Conservation (phyloP, 2,329 filamentous ascomycete genomes). For the Penicillium sp. region DNA sequence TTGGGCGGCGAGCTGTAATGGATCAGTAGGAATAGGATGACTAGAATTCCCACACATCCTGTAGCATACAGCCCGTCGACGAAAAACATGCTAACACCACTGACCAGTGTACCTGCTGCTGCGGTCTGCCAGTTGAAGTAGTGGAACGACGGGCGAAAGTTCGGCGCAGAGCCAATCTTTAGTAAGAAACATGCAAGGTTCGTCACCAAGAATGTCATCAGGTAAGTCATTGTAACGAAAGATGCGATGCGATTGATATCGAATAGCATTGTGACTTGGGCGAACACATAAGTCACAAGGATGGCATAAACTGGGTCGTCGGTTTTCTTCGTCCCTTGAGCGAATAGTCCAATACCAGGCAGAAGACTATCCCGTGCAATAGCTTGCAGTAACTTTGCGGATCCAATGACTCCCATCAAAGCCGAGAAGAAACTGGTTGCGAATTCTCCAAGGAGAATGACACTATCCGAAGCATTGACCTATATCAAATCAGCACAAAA, state of each 20-base stretch:
- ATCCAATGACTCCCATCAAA: slow-evolving; percentile 82
- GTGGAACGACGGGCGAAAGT: slow-evolving; percentile 84
- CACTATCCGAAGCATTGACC: slow-evolving; percentile 71
- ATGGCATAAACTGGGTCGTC: slow-evolving; percentile 80
- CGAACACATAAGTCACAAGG: slow-evolving; percentile 71
- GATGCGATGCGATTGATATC: slow-evolving; percentile 88
- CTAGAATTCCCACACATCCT: slow-evolving; percentile 70
- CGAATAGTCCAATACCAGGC: slow-evolving; percentile 73
- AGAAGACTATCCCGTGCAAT: slow-evolving; percentile 77
- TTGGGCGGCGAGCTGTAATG: slow-evolving; percentile 85
- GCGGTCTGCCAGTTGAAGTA: slow-evolving; percentile 89
- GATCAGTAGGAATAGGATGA: slow-evolving; percentile 79
- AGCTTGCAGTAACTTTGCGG: slow-evolving; percentile 81
- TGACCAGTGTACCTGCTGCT: slow-evolving; percentile 70
- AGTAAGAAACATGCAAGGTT: slow-evolving; percentile 85
- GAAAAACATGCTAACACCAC: slow-evolving; percentile 84
- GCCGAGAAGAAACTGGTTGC: slow-evolving; percentile 82
- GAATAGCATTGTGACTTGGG: slow-evolving; percentile 77
- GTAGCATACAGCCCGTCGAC: slow-evolving; percentile 80
- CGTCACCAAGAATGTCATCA: slow-evolving; percentile 89
- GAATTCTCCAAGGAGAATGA: slow-evolving; percentile 80
- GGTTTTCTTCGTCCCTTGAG: slow-evolving; percentile 67
- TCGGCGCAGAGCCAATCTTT: slow-evolving; percentile 83
- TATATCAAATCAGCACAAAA: slow-evolving; percentile 26
- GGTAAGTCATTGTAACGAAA: slow-evolving; percentile 86